Conservation (phyloP, 306 rosid species). For the Quercus engelmannii region DNA sequence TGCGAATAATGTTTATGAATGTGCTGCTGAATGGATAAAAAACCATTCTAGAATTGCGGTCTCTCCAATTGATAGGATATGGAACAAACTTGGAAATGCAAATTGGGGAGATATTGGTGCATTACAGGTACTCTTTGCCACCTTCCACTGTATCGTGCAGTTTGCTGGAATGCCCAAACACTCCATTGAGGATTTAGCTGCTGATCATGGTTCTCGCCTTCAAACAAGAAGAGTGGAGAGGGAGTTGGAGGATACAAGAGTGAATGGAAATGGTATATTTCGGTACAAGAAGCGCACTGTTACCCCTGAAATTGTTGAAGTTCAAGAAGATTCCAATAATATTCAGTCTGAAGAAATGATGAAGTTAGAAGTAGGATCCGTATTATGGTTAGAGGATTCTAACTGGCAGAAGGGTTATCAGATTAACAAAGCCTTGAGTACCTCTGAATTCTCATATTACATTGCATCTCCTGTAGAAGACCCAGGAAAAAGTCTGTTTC, state of each 20-base stretch:
- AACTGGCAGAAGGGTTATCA: slow-evolving; percentile 79
- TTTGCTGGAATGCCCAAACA: slow-evolving; percentile 85
- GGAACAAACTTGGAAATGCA: slow-evolving; percentile 98
- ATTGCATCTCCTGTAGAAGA: slow-evolving; percentile 81
- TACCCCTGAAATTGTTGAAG: slow-evolving; percentile 95
- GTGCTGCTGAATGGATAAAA: slow-evolving; percentile 94
- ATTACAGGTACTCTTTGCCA: slow-evolving; percentile 85
- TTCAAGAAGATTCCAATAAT: slow-evolving; percentile 63
- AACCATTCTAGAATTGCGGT: slow-evolving; percentile 72
- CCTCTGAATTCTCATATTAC: slow-evolving; percentile 56
- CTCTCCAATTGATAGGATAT: slow-evolving; percentile 83
- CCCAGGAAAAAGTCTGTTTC: slow-evolving; percentile 64
- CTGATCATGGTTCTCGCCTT: slow-evolving; percentile 93
- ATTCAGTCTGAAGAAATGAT: slow-evolving; percentile 64
- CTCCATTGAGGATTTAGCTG: slow-evolving; percentile 92
- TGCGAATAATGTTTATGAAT: slow-evolving; percentile 73
- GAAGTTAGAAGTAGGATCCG: slow-evolving; percentile 79
- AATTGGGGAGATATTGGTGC: slow-evolving; percentile 95
- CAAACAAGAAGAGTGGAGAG: slow-evolving; percentile 87
- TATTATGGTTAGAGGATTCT: slow-evolving; percentile 89
- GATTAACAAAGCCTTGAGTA: slow-evolving; percentile 58
- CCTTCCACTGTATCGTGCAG: slow-evolving; percentile 77
- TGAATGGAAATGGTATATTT: slow-evolving; percentile 71
- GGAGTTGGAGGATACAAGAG: slow-evolving; percentile 63
- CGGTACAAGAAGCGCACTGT: slow-evolving; percentile 65